Percentiles rank a stretch among this genome's conserved stretches.
Conservation (phyloP, 345 rosid genomes). For the Moringa oleifera region DNA sequence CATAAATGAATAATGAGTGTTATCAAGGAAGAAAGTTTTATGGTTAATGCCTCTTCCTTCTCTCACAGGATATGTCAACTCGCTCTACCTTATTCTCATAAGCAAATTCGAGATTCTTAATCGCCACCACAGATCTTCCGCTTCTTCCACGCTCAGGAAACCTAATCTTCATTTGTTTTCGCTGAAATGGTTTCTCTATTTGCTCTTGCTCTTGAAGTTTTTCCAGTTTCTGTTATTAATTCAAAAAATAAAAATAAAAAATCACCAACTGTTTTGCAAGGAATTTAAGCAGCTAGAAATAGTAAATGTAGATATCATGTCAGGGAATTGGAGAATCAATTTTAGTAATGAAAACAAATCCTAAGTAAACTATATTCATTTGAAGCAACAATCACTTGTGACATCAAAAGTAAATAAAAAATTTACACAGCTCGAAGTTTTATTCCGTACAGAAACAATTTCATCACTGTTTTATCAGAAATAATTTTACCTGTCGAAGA, state of each 20-base stretch:
- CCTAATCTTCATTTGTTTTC: constrained; percentile 91
- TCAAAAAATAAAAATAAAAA: constrained; percentile 9
- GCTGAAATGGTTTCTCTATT: constrained; percentile 86
- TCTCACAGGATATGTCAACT: constrained; percentile 8
- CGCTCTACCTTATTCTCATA: constrained; percentile 83
- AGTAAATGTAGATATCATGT: constrained; percentile 1
- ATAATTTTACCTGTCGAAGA: too few species aligned
- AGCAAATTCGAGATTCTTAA: constrained; percentile 68
- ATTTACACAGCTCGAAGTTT: not conserved
- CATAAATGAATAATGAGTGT: constrained; percentile 7
- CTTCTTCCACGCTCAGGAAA: constrained; percentile 94
- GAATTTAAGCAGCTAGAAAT: constrained; percentile 5
- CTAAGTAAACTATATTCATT: not conserved
- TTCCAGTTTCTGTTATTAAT: constrained; percentile 63
- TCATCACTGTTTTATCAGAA: too few species aligned
- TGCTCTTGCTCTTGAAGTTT: constrained; percentile 74
- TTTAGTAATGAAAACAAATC: not conserved
- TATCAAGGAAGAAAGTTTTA: not conserved
- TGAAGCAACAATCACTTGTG: not conserved
- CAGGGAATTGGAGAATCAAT: not conserved
- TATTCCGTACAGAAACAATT: too few species aligned
- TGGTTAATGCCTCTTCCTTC: not conserved
- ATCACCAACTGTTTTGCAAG: not conserved
- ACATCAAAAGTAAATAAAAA: not conserved
- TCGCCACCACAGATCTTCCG: constrained; percentile 60